Base-by-base conservation (phyloP, 2,329 filamentous ascomycete species). In the Fusarium sp. region DNA sequence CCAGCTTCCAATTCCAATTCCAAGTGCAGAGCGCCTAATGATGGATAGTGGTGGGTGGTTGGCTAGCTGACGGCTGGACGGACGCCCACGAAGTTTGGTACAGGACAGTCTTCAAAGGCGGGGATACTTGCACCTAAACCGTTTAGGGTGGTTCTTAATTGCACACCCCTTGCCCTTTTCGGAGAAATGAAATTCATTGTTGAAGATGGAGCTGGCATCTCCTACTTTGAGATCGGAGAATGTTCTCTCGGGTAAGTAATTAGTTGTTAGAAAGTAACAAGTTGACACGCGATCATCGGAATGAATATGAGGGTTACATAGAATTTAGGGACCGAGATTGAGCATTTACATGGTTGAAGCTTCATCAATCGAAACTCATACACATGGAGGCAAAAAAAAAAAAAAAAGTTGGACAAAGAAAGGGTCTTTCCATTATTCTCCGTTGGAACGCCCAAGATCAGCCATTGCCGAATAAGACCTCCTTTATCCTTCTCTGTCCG, bases 61-160 rank as follows among this genome's bases (percentile, higher is more conserved):
- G 52, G 52, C 57, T 57, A 71, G 67, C 55, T 70, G 69, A 66
- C 64, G 60, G 52, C 56, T 4, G 48, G 50, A 52, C 65, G 48
- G 50, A 52, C 65, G 50, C 53, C 66, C 45, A 53, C 26, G 47
- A 11, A 24, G 21, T 36, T 62, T 39, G 42, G 17, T 30, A 28
- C 38, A 48, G 45, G 10, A 10, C 10, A 28, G 7, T 7, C 23
- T 11, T 28, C 10, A 12, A 43, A 52, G 46, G 47, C 55, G 59
- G 56, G 56, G 56, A 32, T 39, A 42, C 47, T 72, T 65, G 69
- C 63, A 68, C 48, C 63, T 71, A 71, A 62, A 57, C 66, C 46
- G 19, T 66, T 69, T 58, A 48, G 68, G 66, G 32, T 38, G 43
- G 30, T 55, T 62, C 42, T 55, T 71, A 72, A 15, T n/a, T 24